Base-by-base conservation (phyloP, 2,329 filamentous ascomycete genomes). In the Cytospora leucostoma region DNA sequence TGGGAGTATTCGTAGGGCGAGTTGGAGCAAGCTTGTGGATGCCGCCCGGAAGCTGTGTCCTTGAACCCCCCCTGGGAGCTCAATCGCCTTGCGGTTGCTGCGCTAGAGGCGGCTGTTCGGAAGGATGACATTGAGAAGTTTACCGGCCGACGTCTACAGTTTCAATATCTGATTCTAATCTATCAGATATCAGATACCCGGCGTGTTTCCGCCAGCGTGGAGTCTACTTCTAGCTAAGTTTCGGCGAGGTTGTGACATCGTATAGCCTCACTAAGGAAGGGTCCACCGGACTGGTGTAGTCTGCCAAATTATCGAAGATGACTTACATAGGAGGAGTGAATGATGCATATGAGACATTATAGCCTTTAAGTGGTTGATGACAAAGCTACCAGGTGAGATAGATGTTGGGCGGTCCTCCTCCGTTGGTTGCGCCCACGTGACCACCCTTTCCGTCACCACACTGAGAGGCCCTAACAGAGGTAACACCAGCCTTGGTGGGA, bases 1-100 rank as follows among this genome's bases (percentile, higher is more conserved):
- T 86, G 84, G 82, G 71, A 84, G 68, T 65, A 71, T 15, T 70
- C 86, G 2, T 71, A 62, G 53, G 61, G 61, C 7, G 50, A 56
- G 37, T 4, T 51, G n/a, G 61, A 63, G 38, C 38, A 21, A 32
- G 21, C 8, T 6, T 3, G 38, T 5, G 21, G 34, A 3, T 7
- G 15, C 4, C 50, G 62, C 3, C 4, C 34, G 15, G 17, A 33
- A 11, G 21, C 56, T 15, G 10, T 51, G 21, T 55, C 60, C 17
- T 64, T 51, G 62, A 56, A 27, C 34, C 52, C 56, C 13, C 56
- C 51, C 17, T 37, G 56, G 37, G 56, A 44, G 40, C 12, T 13
- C 32, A 60, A 64, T 11, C 4, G 1, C 4, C 19, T 35, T 55
- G 62, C 62, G 4, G 62, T 60, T 19, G 38, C 19, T 19, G 62